Evolutionary conservation across 2,329 filamentous ascomycete genomes (phyloP).

Genomic region (Aspergillus amoenus): DNA sequence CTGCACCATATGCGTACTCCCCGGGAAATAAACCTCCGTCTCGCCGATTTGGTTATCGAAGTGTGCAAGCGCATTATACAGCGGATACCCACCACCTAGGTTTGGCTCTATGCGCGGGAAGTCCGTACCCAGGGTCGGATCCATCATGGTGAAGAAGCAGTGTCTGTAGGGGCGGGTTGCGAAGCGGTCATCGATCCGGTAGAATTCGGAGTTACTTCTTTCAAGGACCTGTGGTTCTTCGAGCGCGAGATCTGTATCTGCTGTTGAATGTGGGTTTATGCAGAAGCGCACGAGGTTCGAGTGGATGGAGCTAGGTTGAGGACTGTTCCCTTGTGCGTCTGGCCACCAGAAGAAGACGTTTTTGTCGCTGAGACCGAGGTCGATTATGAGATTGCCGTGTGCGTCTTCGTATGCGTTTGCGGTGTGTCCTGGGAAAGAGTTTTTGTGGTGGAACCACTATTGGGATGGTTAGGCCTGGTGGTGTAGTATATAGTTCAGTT

Average conservation of each 20-base stretch:
- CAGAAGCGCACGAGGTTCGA: constrained; percentile 27
- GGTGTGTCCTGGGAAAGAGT: constrained; percentile 38
- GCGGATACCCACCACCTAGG: constrained; percentile 30
- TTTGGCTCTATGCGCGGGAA: constrained; percentile 26
- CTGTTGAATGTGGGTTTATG: constrained; percentile 22
- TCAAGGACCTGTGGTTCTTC: constrained; percentile 18
- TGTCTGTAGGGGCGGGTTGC: constrained; percentile 35
- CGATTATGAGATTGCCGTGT: constrained; percentile 30
- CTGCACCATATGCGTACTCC: constrained; percentile 37
- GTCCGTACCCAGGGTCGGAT: constrained; percentile 38
- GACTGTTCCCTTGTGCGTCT: constrained; percentile 36
- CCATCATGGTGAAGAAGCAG: constrained; percentile 47
- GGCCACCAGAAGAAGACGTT: constrained; percentile 49
- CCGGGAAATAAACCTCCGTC: constrained; percentile 47
- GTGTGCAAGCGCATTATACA: constrained; percentile 52
- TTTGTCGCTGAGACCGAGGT: constrained; percentile 37
- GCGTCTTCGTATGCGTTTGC: constrained; percentile 39
- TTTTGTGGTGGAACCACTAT: constrained; percentile 40
- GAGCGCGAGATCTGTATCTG: constrained; percentile 22
- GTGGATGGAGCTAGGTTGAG: constrained; percentile 27
- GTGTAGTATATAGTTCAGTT: neutral
- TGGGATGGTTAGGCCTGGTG: neutral
- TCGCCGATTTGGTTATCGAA: constrained; percentile 38
- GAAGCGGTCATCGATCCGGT: constrained; percentile 50
- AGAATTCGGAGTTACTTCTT: constrained; percentile 49